Base-by-base conservation (phyloP, 345 rosid genomes). In the Eucalyptus lansdowneana region DNA sequence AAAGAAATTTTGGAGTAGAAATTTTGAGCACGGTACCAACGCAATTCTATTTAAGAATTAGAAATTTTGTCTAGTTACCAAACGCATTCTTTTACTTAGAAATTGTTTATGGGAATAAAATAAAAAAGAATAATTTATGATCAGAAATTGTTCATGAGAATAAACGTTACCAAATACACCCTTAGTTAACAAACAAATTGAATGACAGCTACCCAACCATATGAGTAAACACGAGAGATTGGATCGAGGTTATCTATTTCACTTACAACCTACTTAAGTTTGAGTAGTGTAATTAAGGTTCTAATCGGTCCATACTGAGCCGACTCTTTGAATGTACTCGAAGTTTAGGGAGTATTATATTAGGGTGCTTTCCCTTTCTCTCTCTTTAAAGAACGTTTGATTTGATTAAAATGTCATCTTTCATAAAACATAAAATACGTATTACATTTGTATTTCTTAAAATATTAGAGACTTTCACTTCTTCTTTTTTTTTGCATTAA, bases 61-160 rank as follows among this genome's bases (percentile, higher is more conserved):
- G 0, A 50, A 50, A 50, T 50, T 14, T 50, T 50, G 1, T 50
- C 0, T 50, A 14, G 1, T 50, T 14, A 50, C 51, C 0, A 50
- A 50, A 50, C 6, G 1, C 3, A 1, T 50, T 50, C 7, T 50
- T 50, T 50, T 50, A 14, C 17, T 50, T 50, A 50, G 2, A 50
- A 50, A 50, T 50, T 50, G 0, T 50, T 50, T 2, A 6, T 1
- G 1, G 16, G 51, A 50, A 2, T 2, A 50, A 50, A 50, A 50
- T 5, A 14, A 50, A 50, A 50, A 50, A 50, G 0, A 14, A 50
- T 50, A 50, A 50, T 50, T 50, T 50, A 0, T 50, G 0, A 50
- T 50, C 3, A 49, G 6, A 50, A 50, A 50, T 50, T 50, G 17
- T 50, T 50, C 1, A 0, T 1, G 17, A 2, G 15, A 50, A 14